Conservation (phyloP, 2,329 filamentous ascomycete genomes). For the Tolypocladium capitatum region DNA sequence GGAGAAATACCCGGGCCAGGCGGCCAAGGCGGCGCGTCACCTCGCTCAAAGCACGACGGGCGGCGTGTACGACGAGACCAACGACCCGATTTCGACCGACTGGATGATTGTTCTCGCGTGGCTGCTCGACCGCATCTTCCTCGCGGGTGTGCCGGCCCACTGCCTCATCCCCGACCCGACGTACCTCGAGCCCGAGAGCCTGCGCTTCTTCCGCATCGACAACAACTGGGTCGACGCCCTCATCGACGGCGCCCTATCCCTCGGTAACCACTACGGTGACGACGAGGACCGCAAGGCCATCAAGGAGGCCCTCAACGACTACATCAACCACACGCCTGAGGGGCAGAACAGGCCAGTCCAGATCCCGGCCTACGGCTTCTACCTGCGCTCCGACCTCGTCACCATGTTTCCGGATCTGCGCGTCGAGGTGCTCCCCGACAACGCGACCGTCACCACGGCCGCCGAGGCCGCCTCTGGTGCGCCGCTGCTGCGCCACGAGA, state of each 20-base stretch:
- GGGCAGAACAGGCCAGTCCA: conserved; percentile 10
- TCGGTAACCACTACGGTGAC: conserved; percentile 23
- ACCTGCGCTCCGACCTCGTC: conserved; percentile 22
- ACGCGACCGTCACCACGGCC: background rate
- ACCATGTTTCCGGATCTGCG: conserved; percentile 24
- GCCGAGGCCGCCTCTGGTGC: conserved; percentile 1
- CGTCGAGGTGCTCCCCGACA: conserved; percentile 7
- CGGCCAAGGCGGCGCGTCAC: no score
- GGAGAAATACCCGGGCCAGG: no score
- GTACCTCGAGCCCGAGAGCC: conserved; percentile 20
- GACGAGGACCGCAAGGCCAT: conserved; percentile 15
- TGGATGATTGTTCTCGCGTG: conserved; percentile 23
- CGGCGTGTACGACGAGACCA: conserved; percentile 10
- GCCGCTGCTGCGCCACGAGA: conserved; percentile 17
- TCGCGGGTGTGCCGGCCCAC: conserved; percentile 24
- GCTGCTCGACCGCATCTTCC: conserved; percentile 23
- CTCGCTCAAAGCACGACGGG: background rate
- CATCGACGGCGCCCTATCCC: conserved; percentile 28
- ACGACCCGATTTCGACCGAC: conserved; percentile 19
- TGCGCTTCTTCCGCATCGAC: conserved; percentile 33
- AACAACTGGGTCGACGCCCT: conserved; percentile 26
- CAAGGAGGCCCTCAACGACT: conserved; percentile 17
- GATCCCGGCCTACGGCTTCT: conserved; percentile 25
- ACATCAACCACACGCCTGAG: conserved; percentile 9
- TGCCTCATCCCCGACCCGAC: conserved; percentile 25